Percentiles rank a stretch among this genome's conserved stretches.
These are phyloP conservation scores for Purpureocillium takamizusanense DNA, from an alignment of 2,329 filamentous ascomycete species.

Conservation along the genomic window DNA sequence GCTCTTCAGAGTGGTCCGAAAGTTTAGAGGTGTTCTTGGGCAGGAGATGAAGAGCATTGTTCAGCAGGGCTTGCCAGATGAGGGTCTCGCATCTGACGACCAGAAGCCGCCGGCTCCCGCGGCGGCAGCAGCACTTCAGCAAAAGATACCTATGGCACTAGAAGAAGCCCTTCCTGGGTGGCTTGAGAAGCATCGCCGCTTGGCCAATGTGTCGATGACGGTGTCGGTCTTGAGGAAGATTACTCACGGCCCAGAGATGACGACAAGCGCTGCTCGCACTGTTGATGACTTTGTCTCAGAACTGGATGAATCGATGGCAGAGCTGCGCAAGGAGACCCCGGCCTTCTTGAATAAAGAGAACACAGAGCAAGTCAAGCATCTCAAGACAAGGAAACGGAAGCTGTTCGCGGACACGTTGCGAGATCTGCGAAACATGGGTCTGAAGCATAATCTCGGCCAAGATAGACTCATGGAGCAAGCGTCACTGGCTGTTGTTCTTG, in stretches of 20 bases:
- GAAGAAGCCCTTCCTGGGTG: conserved; percentile 23
- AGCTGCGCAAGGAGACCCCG: conserved; percentile 79
- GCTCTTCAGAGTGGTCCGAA: conserved; percentile 81
- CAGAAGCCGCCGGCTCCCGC: conserved; percentile 1
- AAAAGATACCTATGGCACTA: conserved; percentile 7
- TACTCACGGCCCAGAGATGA: conserved; percentile 39
- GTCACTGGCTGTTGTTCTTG: conserved; percentile 61
- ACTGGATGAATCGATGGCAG: conserved; percentile 57
- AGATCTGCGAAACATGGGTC: conserved; percentile 77
- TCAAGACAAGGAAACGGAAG: conserved; percentile 84
- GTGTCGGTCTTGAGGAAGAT: conserved; percentile 65
- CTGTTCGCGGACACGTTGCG: conserved; percentile 85
- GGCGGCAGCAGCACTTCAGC: conserved; percentile 5
- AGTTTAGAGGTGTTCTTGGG: conserved; percentile 72
- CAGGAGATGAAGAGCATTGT: conserved; percentile 64
- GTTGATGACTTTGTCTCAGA: conserved; percentile 62
- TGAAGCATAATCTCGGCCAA: conserved; percentile 72
- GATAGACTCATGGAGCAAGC: conserved; percentile 65
- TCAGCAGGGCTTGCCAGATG: conserved; percentile 49
- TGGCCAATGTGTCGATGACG: conserved; percentile 62
- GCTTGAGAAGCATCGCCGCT: conserved; percentile 47
- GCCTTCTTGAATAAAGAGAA: conserved; percentile 76
- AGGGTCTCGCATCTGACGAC: conserved; percentile 15
- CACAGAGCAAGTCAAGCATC: conserved; percentile 72
- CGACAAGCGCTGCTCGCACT: conserved; percentile 47